Evolutionary conservation across 306 rosid species (phyloP).

Genomic region (Cucurbita moschata): DNA sequence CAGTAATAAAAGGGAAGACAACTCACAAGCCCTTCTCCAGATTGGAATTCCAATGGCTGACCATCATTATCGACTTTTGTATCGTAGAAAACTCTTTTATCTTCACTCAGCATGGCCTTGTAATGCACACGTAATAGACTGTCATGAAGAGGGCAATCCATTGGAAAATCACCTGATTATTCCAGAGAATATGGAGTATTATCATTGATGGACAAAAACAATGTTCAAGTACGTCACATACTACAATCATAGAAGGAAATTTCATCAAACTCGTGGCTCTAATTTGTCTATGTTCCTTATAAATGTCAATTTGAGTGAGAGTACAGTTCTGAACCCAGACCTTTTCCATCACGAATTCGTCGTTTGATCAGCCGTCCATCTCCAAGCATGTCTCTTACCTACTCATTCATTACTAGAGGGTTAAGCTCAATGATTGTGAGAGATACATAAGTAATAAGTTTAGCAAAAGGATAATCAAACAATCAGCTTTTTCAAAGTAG

Average conservation of each 20-base stretch:
- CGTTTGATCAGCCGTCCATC: conserved; percentile 93
- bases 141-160: conserved; percentile 99
- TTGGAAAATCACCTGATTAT: conserved; percentile 78
- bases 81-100: conserved; percentile 58
- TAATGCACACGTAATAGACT: conserved; percentile 75
- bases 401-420: conserved; percentile 17
- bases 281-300: not conserved
- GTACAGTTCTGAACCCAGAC: conserved; percentile 22
- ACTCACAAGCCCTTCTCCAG: conserved; percentile 98
- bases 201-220: not conserved
- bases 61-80: conserved; percentile 72
- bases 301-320: not conserved
- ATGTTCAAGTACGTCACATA: not conserved
- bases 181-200: conserved; percentile 14
- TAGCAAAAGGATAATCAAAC: not conserved
- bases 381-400: conserved; percentile 98
- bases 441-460: not conserved
- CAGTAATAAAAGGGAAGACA: conserved; percentile 11
- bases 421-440: conserved; percentile 7
- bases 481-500: not conserved
- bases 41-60: conserved; percentile 81
- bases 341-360: conserved; percentile 77
- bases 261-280: not conserved
- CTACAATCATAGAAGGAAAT: not conserved
- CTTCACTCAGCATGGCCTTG: conserved; percentile 67